Base-by-base conservation (phyloP, 2,329 filamentous ascomycete species). In the Penicillium sp. region DNA sequence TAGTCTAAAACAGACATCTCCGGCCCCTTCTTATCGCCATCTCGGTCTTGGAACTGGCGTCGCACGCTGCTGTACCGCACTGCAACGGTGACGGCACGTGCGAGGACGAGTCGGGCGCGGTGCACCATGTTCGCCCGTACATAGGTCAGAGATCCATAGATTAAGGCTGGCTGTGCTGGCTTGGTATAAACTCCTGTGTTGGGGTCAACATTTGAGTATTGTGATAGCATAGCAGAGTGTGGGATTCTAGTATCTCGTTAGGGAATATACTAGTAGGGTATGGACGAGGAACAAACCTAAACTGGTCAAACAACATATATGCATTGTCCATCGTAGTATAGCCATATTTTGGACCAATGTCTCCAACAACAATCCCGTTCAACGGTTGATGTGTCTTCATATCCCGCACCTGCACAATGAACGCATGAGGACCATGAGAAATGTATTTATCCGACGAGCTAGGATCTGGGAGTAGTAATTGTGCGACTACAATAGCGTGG, bases 261-360 rank as follows among this genome's bases (percentile, higher is more conserved):
- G 19, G 2, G 26, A 19, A 16, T 8, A 19, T 12, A n/a, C 14
- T 14, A 5, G 6, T 25, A 8, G 2, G 2, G 3, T 30, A 37
- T 28, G 1, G 2, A 11, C 1, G 5, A 36, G 9, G 10, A 11
- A 12, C 19, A 43, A 68, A 66, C 30, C 75, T 69, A 59, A 75
- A 73, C 40, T 78, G 69, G 55, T 81, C 67, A 67, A 82, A 82
- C 5, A 82, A 72, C 77, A 81, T 79, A 64, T 82, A 82, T 0
- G 77, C 79, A 54, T 82, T 82, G 56, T 82, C 78, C 79, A 80
- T 80, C 4, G 73, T 74, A 22, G 77, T 74, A 58, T 82, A 82
- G 9, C 79, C 80, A 62, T 82, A 81, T 55, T 82, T 82, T n/a
- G 79, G 78, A 3, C 80, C 80, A 60, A 82, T 81, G 57, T 82